Base-by-base conservation (phyloP, 805 yeast species). In the Wickerhamiella hasegawae region DNA sequence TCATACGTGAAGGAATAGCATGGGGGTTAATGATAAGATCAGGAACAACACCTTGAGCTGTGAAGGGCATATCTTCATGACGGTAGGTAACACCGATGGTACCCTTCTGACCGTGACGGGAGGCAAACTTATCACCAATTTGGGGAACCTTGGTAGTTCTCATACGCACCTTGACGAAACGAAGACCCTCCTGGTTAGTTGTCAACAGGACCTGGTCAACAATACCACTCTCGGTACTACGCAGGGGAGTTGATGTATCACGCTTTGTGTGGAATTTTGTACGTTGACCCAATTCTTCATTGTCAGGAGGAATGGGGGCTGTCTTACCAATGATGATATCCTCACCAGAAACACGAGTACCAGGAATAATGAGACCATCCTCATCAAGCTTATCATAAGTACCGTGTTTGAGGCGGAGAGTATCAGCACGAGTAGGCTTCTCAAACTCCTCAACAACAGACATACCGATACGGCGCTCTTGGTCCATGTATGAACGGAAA, bases 1-100 rank as follows among this genome's bases (percentile, higher is more conserved):
- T 90, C 99, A 90, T 90, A 71, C 99, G 96, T 39, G 99, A 90
- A 48, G 99, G 99, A 71, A 90, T 90, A 55, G 97, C 98, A 62
- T 90, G 99, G 2, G 99, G 99, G 59, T 90, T 90, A 57, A 90
- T 90, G 52, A 90, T 83, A 54, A 90, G 68, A 63, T 90, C 99
- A 5, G 99, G 99, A 26, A 87, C 96, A 55, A 87, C 60, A 58
- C 99, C 99, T 58, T 87, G 92, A 3, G 82, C 68, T 6, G 93
- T 76, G 58, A 90, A 90, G 20, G 98, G 99, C 97, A 90, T 87
- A 57, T 90, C 99, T 60, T 90, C 99, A 57, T 87, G 90, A 57
- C 96, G 73, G 57, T 87, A 90, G 0, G 98, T 90, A 44, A 90
- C 90, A 76, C 99, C 99, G 60, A 90, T 85, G 16, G 98, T 90